These are phyloP conservation scores for Fusarium sp. DNA, from an alignment of 2,329 filamentous ascomycete genomes.

Conservation along the genomic window DNA sequence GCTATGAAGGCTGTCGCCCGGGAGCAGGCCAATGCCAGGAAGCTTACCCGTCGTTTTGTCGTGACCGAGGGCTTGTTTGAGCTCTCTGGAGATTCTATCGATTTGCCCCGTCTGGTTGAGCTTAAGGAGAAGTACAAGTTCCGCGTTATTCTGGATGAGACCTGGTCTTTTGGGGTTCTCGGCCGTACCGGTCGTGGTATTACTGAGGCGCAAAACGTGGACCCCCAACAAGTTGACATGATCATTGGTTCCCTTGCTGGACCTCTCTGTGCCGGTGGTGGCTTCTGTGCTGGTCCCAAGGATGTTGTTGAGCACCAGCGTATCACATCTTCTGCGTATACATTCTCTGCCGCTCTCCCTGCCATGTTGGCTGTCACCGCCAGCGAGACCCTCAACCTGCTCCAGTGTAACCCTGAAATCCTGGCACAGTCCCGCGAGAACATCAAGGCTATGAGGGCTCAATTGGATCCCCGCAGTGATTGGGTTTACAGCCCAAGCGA, in stretches of 20 bases:
- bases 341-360: constrained; percentile 93
- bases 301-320: constrained; percentile 97
- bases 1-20: constrained; percentile 86
- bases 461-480: constrained; percentile 92
- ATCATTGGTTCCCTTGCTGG: constrained; percentile 93
- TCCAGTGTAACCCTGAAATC: constrained; percentile 88
- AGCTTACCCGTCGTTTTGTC: constrained; percentile 91
- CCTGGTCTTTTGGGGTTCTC: constrained; percentile 95
- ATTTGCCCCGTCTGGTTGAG: constrained; percentile 90
- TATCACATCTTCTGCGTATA: constrained; percentile 91
- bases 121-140: constrained; percentile 98
- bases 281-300: constrained; percentile 91
- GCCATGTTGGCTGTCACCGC: constrained; percentile 96
- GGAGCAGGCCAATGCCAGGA: constrained; percentile 86
- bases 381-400: constrained; percentile 85
- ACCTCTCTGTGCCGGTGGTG: constrained; percentile 89
- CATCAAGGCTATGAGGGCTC: constrained; percentile 83
- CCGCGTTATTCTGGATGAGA: constrained; percentile 96
- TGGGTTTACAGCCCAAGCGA: constrained; percentile 88
- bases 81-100: constrained; percentile 82
- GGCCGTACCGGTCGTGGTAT: constrained; percentile 91
- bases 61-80: constrained; percentile 97
- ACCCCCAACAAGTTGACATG: constrained; percentile 94
- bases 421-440: constrained; percentile 84
- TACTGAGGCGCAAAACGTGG: constrained; percentile 96